phyloP scores from a whole-genome alignment of 2,329 filamentous ascomycete genomes.

The Penicillium vulpinum region DNA sequence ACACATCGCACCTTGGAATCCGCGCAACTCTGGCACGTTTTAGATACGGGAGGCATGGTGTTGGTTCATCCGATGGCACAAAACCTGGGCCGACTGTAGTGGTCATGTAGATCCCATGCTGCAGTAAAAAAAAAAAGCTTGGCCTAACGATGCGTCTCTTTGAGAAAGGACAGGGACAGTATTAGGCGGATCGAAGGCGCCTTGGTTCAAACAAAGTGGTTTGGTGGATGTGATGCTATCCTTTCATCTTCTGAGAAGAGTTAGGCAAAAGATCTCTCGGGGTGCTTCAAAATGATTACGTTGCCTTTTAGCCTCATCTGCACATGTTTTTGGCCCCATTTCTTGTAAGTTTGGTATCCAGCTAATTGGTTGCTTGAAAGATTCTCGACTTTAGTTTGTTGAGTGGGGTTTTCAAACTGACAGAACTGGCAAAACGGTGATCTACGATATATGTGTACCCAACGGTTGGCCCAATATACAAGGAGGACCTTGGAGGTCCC shows the following conservation, averaged over 20 bases:
- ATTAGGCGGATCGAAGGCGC: background rate
- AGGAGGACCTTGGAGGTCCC: too few relatives aligned
- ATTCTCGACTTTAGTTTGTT: too few relatives aligned
- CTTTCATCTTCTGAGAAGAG: background rate
- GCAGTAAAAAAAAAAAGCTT: background rate
- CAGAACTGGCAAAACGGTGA: too few relatives aligned
- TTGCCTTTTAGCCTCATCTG: background rate
- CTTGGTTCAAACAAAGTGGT: background rate
- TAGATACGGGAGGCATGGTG: background rate
- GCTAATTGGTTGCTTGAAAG: background rate
- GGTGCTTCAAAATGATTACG: background rate
- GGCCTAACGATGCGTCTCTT: background rate
- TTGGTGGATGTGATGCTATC: background rate
- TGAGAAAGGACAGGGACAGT: background rate
- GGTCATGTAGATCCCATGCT: background rate
- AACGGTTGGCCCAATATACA: background rate
- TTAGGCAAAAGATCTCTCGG: background rate
- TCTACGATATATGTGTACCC: too few relatives aligned
- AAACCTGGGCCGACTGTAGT: background rate
- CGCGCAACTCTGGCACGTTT: background rate
- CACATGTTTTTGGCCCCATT: background rate
- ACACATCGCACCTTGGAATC: background rate
- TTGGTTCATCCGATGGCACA: background rate
- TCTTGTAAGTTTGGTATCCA: background rate
- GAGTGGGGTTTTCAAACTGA: too few relatives aligned